Conservation (phyloP, 78 protist genomes). For the Dictyostelium purpureum region DNA sequence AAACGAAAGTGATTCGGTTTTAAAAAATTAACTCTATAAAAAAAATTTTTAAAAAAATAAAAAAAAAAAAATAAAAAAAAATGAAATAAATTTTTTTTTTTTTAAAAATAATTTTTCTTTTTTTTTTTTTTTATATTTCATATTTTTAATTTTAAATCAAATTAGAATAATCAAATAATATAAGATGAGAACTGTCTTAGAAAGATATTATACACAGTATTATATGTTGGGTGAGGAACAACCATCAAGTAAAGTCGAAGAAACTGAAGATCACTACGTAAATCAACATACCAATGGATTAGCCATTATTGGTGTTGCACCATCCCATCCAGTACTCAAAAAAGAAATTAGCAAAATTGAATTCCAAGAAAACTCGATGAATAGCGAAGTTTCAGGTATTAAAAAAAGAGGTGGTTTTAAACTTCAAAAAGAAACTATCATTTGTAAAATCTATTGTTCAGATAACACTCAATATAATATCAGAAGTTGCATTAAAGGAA, state of each 20-base stretch:
- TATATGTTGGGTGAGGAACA: not conserved
- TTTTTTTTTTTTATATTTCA: not conserved
- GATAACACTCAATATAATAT: not conserved
- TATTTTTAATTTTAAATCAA: not conserved
- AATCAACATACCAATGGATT: slow-evolving; percentile 61
- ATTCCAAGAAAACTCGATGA: not conserved
- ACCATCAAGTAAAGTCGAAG: not conserved
- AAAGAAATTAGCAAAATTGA: slow-evolving; percentile 11
- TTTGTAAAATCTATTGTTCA: not conserved
- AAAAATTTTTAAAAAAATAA: not conserved
- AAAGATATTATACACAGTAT: slow-evolving; percentile 68
- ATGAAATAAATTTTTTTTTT: not conserved
- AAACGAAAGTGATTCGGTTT: not conserved
- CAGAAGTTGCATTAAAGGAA: slow-evolving; percentile 40
- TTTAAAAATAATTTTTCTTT: not conserved
- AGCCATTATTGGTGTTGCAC: slow-evolving; percentile 53
- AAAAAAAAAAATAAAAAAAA: not conserved
- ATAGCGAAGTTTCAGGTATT: slow-evolving; percentile 10
- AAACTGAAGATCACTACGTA: slow-evolving; percentile 29
- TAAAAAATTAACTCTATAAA: not conserved
- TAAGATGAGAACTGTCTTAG: slow-evolving; percentile 62
- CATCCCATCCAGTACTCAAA: slow-evolving; percentile 29
- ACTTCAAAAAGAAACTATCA: slow-evolving; percentile 7
- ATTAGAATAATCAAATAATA: not conserved
- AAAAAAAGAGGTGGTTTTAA: slow-evolving; percentile 23